A percentile compares a stretch with the other conserved stretches of the same genome.
Conservation (phyloP, 2,329 filamentous ascomycete species). For the Ophiostoma piceae region DNA sequence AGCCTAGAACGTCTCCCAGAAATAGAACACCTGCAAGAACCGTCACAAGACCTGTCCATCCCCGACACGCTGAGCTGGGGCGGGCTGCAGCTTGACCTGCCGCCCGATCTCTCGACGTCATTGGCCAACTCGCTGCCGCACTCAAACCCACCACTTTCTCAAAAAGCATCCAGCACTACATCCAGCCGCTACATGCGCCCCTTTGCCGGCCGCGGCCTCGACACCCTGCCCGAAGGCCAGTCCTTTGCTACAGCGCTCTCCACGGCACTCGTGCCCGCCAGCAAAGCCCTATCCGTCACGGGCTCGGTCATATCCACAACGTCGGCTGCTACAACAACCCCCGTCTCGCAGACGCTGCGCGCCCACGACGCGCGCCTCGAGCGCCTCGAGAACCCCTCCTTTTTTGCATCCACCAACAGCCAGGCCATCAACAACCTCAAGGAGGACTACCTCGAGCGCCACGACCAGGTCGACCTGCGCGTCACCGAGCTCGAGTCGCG, state of each 20-base stretch:
- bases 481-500: slow-evolving; percentile 64
- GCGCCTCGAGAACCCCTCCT: slow-evolving; percentile 63
- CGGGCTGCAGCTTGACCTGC: slow-evolving; percentile 23
- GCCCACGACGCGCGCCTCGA: slow-evolving; percentile 62
- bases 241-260: neutral
- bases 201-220: slow-evolving; percentile 51
- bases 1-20: slow-evolving; percentile 37
- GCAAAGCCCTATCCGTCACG: neutral
- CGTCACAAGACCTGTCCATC: slow-evolving; percentile 35
- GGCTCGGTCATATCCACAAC: neutral
- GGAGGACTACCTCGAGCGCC: slow-evolving; percentile 63
- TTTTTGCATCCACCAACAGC: slow-evolving; percentile 40
- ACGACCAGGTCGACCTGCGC: slow-evolving; percentile 62
- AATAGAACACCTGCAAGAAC: slow-evolving; percentile 29
- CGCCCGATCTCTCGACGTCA: neutral
- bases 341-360: slow-evolving; percentile 42
- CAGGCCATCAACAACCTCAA: slow-evolving; percentile 31
- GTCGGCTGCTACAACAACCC: slow-evolving; percentile 37
- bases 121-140: neutral
- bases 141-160: slow-evolving; percentile 35
- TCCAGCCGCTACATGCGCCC: slow-evolving; percentile 44
- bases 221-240: slow-evolving; percentile 44
- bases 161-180: slow-evolving; percentile 28
- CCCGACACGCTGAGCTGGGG: slow-evolving; percentile 54
- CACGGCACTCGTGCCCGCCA: slow-evolving; percentile 34